Percentiles rank a stretch among this genome's conserved stretches.
Evolutionary conservation across 1,284 basidiomycete genomes (phyloP).

Genomic region (Ustilago cynodontis): DNA sequence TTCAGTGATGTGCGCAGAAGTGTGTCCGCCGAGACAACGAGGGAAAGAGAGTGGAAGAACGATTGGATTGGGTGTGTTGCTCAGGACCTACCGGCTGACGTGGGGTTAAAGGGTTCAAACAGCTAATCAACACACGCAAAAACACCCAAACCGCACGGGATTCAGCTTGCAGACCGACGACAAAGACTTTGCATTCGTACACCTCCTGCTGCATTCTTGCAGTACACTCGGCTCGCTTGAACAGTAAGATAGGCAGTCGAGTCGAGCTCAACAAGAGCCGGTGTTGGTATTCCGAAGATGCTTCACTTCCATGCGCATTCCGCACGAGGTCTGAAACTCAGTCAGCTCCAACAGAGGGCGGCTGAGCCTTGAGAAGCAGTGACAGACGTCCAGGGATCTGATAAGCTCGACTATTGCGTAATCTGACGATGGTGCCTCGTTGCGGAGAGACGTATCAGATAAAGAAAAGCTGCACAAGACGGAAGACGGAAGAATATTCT

Average conservation of each 20-base stretch:
- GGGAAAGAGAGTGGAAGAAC: background rate
- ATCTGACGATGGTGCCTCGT: no score
- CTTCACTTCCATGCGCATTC: background rate
- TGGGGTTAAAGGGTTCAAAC: background rate
- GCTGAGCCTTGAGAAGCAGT: no score
- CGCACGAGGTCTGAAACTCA: no score
- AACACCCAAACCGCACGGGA: background rate
- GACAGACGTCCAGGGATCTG: slow-evolving; percentile 10
- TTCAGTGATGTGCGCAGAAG: background rate
- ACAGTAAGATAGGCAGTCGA: background rate
- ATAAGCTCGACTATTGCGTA: slow-evolving; percentile 8
- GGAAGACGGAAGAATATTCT: slow-evolving; percentile 4
- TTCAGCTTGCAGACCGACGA: background rate
- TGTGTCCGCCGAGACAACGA: background rate
- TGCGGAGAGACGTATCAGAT: background rate
- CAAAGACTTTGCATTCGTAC: background rate
- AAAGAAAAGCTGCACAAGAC: background rate
- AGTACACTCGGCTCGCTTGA: background rate
- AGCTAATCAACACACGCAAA: slow-evolving; percentile 3
- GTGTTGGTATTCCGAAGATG: background rate
- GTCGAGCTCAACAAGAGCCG: no score
- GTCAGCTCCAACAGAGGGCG: no score
- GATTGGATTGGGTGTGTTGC: background rate
- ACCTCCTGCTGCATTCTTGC: no score
- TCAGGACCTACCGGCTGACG: background rate